These are phyloP conservation scores for Boletus vermiculosoides DNA, from an alignment of 768 basidiomycete genomes.

Conservation along the genomic window DNA sequence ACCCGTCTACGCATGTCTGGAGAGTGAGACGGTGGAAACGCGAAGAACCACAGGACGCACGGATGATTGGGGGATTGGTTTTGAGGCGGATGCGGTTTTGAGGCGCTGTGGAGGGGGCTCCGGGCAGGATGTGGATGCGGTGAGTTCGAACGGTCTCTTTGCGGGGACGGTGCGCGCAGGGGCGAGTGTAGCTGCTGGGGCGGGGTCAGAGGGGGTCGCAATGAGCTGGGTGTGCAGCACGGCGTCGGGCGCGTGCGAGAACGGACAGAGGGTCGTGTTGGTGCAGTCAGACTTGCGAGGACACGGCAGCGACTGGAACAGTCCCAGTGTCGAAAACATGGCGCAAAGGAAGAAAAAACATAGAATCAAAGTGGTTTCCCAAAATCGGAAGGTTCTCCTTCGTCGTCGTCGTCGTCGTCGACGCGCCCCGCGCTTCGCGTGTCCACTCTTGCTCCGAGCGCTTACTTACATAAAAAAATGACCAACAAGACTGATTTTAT, in stretches of 20 bases:
- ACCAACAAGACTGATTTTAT: background rate
- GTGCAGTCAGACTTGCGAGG: slow-evolving; percentile 52
- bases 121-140: slow-evolving; percentile 17
- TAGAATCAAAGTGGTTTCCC: no score
- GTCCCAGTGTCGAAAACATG: slow-evolving; percentile 65
- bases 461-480: no score
- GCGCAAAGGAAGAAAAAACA: background rate
- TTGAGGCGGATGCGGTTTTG: slow-evolving; percentile 45
- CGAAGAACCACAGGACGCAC: slow-evolving; percentile 11
- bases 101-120: slow-evolving; percentile 69
- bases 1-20: slow-evolving; percentile 42
- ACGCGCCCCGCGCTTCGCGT: no score
- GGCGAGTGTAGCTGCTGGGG: background rate
- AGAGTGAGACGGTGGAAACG: background rate
- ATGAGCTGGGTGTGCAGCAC: slow-evolving; percentile 28
- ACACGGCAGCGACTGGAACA: slow-evolving; percentile 61
- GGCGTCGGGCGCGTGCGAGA: slow-evolving; percentile 54
- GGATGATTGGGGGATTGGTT: slow-evolving; percentile 40
- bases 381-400: no score
- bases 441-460: no score
- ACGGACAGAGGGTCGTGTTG: slow-evolving; percentile 54
- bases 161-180: slow-evolving; percentile 38
- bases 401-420: background rate
- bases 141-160: slow-evolving; percentile 46
- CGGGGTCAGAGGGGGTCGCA: slow-evolving; percentile 12